Conservation (phyloP, 148 eudicot species). For the Rhododendron henanense region DNA sequence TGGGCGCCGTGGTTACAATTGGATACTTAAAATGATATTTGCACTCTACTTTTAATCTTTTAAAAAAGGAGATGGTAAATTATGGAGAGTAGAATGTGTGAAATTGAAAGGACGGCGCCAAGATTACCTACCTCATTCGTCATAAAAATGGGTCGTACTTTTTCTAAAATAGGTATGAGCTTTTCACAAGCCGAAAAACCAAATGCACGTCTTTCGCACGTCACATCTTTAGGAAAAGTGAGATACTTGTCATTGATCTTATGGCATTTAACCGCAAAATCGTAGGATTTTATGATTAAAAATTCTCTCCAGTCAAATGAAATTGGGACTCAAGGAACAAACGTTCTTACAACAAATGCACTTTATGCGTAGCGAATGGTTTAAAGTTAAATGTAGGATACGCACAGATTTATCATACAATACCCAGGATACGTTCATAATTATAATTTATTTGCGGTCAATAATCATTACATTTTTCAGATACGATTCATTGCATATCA, state of each 20-base stretch:
- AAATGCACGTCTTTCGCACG: neutral
- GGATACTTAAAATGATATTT: neutral
- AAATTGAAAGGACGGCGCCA: neutral
- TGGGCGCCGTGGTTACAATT: neutral
- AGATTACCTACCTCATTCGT: neutral
- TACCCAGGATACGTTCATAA: neutral
- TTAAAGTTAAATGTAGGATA: neutral
- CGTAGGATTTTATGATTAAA: neutral
- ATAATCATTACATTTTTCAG: neutral
- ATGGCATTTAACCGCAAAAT: neutral
- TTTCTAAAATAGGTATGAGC: neutral
- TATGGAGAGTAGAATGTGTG: neutral
- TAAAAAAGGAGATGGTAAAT: neutral
- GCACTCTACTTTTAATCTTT: neutral
- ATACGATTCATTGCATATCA: neutral
- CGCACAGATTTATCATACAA: neutral
- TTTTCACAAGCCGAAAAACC: neutral
- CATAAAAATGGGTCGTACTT: neutral
- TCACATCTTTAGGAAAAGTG: neutral
- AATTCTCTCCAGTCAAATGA: neutral
- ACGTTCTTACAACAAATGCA: neutral
- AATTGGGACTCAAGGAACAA: neutral
- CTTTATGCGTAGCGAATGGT: neutral
- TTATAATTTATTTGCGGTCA: neutral
- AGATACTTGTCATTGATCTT: neutral